phyloP scores from a whole-genome alignment of 208 protist species.

The Balamuthia mandrillaris region DNA sequence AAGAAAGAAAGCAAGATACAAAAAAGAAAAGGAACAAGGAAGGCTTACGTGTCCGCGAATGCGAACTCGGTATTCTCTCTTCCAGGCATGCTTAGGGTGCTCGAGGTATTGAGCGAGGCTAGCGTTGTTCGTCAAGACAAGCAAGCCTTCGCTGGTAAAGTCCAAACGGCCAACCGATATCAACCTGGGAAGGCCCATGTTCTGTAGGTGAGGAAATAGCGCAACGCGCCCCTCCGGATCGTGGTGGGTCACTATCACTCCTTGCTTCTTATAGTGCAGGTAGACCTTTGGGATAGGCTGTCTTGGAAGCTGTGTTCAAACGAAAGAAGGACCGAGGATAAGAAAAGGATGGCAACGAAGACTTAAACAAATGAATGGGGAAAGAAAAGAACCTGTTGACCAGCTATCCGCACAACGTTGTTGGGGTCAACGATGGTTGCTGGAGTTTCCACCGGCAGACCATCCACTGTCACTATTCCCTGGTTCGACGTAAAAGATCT shows the following conservation, averaged over 20 bases:
- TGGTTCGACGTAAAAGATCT: neutral
- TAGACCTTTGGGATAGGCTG: neutral
- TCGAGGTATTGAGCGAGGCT: neutral
- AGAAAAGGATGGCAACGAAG: neutral
- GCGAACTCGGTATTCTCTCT: neutral
- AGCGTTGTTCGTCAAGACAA: constrained; percentile 16
- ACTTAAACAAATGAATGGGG: neutral
- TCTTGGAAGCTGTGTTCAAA: neutral
- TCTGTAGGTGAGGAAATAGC: constrained; percentile 5
- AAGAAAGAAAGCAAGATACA: no score
- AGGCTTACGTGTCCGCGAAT: neutral
- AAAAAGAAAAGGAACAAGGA: no score
- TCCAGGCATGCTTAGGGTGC: neutral
- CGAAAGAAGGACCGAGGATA: neutral
- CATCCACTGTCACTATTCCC: neutral
- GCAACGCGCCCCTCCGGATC: neutral
- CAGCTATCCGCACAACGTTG: neutral
- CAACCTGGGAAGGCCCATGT: neutral
- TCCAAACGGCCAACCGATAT: constrained; percentile 4
- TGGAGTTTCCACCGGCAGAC: neutral
- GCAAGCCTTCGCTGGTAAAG: constrained; percentile 5
- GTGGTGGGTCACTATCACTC: constrained; percentile 6
- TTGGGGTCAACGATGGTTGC: neutral
- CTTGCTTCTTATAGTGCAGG: constrained; percentile 15
- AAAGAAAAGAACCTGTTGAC: neutral